Evolutionary conservation across 1,139 yeast species (phyloP).

Genomic region (Wickerhamiella infanticola): DNA sequence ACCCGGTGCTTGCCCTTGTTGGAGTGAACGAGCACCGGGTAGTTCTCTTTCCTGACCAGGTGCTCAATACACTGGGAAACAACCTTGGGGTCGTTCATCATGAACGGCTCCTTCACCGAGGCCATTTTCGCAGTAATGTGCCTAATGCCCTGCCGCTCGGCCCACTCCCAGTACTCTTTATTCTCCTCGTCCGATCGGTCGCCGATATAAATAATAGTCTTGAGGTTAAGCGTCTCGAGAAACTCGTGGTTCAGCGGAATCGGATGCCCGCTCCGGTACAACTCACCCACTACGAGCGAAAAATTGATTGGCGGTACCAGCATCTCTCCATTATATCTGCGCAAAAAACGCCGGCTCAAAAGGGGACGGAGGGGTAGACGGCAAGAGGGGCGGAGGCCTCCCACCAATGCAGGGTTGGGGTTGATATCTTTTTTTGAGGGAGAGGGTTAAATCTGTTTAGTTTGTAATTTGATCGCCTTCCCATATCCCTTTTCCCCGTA

Average conservation of each 20-base stretch:
- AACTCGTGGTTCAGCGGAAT: constrained; percentile 72
- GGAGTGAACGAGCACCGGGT: constrained; percentile 79
- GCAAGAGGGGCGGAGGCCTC: too few species aligned
- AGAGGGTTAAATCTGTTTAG: too few species aligned
- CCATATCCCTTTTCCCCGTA: background rate
- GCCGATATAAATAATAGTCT: constrained; percentile 66
- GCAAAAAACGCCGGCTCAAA: too few species aligned
- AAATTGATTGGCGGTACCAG: constrained; percentile 83
- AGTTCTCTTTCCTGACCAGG: constrained; percentile 53
- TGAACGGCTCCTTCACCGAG: constrained; percentile 62
- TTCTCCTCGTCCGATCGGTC: constrained; percentile 42
- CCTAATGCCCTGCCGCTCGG: constrained; percentile 37
- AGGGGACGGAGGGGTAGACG: too few species aligned
- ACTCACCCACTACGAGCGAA: constrained; percentile 61
- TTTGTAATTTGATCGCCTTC: background rate
- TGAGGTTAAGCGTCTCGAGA: constrained; percentile 49
- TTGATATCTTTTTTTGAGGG: too few species aligned
- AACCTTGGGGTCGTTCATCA: constrained; percentile 40
- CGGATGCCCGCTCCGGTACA: constrained; percentile 89
- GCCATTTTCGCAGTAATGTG: constrained; percentile 51
- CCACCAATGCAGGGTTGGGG: too few species aligned
- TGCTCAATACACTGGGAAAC: constrained; percentile 48
- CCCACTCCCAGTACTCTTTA: constrained; percentile 50
- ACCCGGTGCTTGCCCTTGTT: constrained; percentile 93
- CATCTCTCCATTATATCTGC: constrained; percentile 7